phyloP scores from a whole-genome alignment of 106 monocot species.

The Acanthochlamys bracteata region DNA sequence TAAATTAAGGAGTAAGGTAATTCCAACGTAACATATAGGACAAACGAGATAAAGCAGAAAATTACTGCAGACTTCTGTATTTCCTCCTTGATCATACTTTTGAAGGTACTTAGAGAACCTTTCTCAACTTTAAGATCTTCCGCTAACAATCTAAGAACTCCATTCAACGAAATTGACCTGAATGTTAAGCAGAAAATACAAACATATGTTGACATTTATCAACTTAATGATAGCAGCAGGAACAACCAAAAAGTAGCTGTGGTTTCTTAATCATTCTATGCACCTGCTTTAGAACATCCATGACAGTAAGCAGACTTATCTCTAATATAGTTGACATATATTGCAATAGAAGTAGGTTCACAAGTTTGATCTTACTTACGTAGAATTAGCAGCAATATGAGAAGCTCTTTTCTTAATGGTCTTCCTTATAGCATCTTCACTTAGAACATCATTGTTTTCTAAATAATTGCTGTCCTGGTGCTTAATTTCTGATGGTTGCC shows the following conservation, averaged over 20 bases:
- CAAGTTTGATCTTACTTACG: conserved; percentile 34
- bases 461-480: conserved; percentile 10
- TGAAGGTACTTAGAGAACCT: conserved; percentile 66
- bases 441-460: conserved; percentile 16
- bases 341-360: not conserved
- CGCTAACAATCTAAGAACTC: conserved; percentile 74
- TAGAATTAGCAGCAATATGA: conserved; percentile 54
- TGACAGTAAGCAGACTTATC: not conserved
- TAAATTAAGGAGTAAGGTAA: not conserved
- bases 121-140: conserved; percentile 69
- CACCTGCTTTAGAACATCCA: not conserved
- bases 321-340: not conserved
- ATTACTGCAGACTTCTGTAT: conserved; percentile 42
- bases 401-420: conserved; percentile 57
- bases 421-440: conserved; percentile 61
- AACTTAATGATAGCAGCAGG: not conserved
- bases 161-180: conserved; percentile 64
- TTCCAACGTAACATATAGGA: not conserved
- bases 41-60: not conserved
- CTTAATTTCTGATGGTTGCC: conserved; percentile 10
- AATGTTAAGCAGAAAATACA: conserved; percentile 10
- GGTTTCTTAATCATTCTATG: not conserved
- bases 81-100: conserved; percentile 58
- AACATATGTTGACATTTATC: conserved; percentile 6
- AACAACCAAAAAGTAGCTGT: not conserved